Evolutionary conservation across 2,329 filamentous ascomycete genomes (phyloP).

Genomic region (Fusarium solani-melongenae): DNA sequence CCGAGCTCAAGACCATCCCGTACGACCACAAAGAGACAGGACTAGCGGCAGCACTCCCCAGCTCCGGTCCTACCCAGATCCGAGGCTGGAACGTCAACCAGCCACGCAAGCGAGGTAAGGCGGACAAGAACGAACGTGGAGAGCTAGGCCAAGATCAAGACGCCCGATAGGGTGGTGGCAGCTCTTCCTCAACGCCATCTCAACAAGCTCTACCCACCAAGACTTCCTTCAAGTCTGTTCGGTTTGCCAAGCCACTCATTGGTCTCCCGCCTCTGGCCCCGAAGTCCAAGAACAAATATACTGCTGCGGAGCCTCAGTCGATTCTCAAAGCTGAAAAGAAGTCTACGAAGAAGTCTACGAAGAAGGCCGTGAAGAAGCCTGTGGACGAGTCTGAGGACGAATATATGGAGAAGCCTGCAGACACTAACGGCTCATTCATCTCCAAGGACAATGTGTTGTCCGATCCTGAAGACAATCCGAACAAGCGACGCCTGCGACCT

Average conservation of each 20-base stretch:
- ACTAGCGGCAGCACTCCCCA: slow-evolving; percentile 65
- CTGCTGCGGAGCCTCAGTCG: background rate
- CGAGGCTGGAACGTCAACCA: slow-evolving; percentile 66
- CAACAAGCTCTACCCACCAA: slow-evolving; percentile 23
- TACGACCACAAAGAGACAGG: slow-evolving; percentile 71
- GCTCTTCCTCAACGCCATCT: slow-evolving; percentile 34
- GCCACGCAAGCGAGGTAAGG: slow-evolving; percentile 51
- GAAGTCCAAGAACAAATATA: slow-evolving; percentile 2
- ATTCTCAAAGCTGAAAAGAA: background rate
- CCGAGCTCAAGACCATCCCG: slow-evolving; percentile 68
- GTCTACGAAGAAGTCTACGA: background rate
- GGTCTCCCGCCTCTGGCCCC: slow-evolving; percentile 27
- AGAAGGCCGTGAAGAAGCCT: background rate
- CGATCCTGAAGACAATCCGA: slow-evolving; percentile 19
- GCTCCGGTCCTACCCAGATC: slow-evolving; percentile 66
- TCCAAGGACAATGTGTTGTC: background rate
- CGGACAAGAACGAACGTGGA: slow-evolving; percentile 47
- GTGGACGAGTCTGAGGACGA: background rate
- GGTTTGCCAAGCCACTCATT: slow-evolving; percentile 40
- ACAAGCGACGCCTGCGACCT: slow-evolving; percentile 37
- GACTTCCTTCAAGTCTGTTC: slow-evolving; percentile 34
- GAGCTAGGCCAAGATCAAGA: slow-evolving; percentile 50
- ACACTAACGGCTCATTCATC: slow-evolving; percentile 1
- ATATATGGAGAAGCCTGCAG: background rate
- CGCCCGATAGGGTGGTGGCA: slow-evolving; percentile 52